phyloP scores from a whole-genome alignment of 192 early-diverging fungal genomes.

The Coemansia sp. region DNA sequence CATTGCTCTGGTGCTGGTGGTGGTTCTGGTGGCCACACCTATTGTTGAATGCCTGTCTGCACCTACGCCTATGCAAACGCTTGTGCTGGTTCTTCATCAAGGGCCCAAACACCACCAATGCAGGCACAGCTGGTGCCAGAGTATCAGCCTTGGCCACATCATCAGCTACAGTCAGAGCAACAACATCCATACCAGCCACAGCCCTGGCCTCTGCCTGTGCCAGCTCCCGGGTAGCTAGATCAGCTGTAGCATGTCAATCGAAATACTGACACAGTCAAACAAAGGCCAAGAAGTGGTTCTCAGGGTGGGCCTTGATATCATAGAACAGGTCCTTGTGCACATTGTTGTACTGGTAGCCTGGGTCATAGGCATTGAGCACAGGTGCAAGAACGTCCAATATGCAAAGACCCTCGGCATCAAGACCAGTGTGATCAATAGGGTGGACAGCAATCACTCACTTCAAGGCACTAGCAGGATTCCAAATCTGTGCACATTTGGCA shows the following conservation, averaged over 20 bases:
- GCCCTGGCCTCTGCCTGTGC: too few species aligned
- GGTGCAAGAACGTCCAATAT: neutral
- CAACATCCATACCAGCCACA: too few species aligned
- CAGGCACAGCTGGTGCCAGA: too few species aligned
- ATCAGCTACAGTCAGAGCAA: too few species aligned
- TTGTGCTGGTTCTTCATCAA: too few species aligned
- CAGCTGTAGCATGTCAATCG: neutral
- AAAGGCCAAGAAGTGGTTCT: neutral
- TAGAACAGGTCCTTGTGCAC: neutral
- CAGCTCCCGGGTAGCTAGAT: too few species aligned
- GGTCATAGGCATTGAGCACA: neutral
- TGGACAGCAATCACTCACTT: neutral
- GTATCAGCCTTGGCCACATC: too few species aligned
- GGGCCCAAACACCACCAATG: too few species aligned
- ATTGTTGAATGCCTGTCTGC: neutral
- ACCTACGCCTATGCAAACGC: too few species aligned
- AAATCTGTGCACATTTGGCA: neutral
- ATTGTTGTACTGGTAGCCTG: neutral
- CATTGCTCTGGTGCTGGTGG: too few species aligned
- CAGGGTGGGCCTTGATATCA: neutral
- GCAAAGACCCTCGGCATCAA: neutral
- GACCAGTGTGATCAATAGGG: neutral
- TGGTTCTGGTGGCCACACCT: neutral
- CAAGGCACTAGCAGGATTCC: neutral
- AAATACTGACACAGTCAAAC: neutral